Base-by-base conservation (phyloP, 2,329 filamentous ascomycete genomes). In the Fusarium vanettenii region DNA sequence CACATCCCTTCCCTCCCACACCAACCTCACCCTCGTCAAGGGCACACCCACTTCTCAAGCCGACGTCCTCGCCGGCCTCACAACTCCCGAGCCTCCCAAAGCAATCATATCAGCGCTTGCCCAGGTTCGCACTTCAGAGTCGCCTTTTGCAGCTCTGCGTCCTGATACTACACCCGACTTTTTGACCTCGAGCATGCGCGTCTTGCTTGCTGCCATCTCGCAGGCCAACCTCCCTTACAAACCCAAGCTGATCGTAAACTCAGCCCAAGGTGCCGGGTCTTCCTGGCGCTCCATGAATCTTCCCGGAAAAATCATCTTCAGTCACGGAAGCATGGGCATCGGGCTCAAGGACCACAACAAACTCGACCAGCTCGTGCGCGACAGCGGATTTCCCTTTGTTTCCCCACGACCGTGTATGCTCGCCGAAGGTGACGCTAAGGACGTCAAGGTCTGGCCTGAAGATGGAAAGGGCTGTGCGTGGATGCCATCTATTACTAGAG, bases 391-490 rank as follows among this genome's bases (percentile, higher is more conserved):
- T 2, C 18, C 20, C 0, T 76, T 75, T 45, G 72, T 75, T 4
- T 60, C 67, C 2, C 33, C 69, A 5, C 62, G 72, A 0, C 72
- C 72, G 0, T 64, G 56, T 20, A 72, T 75, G 72, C 70, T 75
- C 25, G 31, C 29, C 0, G 72, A 75, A 2, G 72, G 70, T 6
- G 62, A 68, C 2, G 69, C 27, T 2, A 55, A 27, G 11, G 13
- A 37, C 6, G 60, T 75, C 0, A 75, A 66, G 29, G 60, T 73
- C 2, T 75, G 72, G 72, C 60, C 72, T 6, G 70, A 75, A 6
- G 66, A 75, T 59, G 72, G 72, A 5, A 66, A 71, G 22, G 72
- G 72, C 0, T 75, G 71, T 13, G 60, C 72, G 3, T 75, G 72
- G 72, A 73, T 75, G 68, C 72, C 72, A 0, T 73, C 66, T 14